Base-by-base conservation (phyloP, 139 green algal genomes). In the Chlorella sp. region DNA sequence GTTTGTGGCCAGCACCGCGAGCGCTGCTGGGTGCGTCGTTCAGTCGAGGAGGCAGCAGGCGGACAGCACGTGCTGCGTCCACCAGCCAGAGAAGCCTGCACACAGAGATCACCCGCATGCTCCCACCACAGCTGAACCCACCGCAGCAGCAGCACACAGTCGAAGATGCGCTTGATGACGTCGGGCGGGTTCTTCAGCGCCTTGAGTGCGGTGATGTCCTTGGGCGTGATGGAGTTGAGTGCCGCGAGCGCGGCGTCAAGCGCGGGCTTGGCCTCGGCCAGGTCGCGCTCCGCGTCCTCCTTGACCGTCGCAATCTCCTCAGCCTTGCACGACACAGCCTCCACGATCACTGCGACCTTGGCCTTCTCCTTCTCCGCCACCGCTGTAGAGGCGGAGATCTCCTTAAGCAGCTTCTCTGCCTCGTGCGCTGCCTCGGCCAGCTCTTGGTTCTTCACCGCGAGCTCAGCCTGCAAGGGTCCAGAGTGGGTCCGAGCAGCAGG, bases 111-210 rank as follows among this genome's bases (percentile, higher is more conserved):
- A n/a, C n/a, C n/a, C n/a, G n/a, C n/a, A n/a, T n/a, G n/a, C n/a
- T n/a, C n/a, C n/a, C n/a, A n/a, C n/a, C n/a, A n/a, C n/a, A n/a
- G n/a, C n/a, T n/a, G n/a, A n/a, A 75, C 66, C 3, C 51, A 79
- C 79, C 83, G 71, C 63, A 98, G 84, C 42, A 98, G 76, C 45
- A 98, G 85, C 81, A 97, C 93, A 72, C 83, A 90, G 81, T 98
- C 95, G 79, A 98, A 97, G 81, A 98, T 98, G 60, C 95, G 89
- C 88, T 97, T 98, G 46, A 98, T 88, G 45, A 98, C 87, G 77
- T 98, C 92, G 19, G 95, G 95, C 58, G 95, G 94, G 77, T 95
- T 97, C 83, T 96, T 97, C 9, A 98, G 88, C 33, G 94, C 91
- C 86, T 98, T 98, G 8, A 98, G 84, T 14, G 73, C 75, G 5